Conservation (phyloP, 148 eudicot genomes). For the Arbutus unedo region DNA sequence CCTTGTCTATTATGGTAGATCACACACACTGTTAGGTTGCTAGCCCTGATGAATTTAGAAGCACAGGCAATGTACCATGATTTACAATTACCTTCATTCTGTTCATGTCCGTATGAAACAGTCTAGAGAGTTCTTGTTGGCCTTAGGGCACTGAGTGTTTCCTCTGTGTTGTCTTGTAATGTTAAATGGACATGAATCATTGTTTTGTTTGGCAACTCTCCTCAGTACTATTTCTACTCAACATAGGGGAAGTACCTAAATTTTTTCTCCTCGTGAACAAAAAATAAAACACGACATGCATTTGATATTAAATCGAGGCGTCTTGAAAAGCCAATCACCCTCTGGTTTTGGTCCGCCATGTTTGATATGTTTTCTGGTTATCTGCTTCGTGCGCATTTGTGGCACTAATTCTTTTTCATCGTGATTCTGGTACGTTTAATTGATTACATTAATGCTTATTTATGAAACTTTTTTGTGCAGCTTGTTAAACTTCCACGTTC, state of each 20-base stretch:
- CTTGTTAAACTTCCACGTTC: conserved; percentile 87
- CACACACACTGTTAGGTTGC: not conserved
- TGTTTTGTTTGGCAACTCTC: not conserved
- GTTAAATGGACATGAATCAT: not conserved
- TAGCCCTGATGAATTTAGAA: not conserved
- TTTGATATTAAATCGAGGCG: not conserved
- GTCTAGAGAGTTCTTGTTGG: not conserved
- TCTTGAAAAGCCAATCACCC: not conserved
- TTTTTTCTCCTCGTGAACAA: not conserved
- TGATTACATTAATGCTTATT: not conserved
- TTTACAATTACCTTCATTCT: not conserved
- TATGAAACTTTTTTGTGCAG: conserved; percentile 44
- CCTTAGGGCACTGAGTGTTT: not conserved
- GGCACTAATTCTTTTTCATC: not conserved
- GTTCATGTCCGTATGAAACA: not conserved
- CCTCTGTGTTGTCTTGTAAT: not conserved
- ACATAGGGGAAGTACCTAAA: not conserved
- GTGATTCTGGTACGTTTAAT: not conserved
- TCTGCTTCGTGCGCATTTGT: not conserved
- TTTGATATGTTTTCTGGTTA: not conserved
- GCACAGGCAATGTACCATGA: not conserved
- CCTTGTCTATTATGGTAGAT: not conserved
- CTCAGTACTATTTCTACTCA: not conserved
- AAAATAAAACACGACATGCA: not conserved
- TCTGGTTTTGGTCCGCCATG: not conserved